Conservation (phyloP, 2,329 filamentous ascomycete genomes). For the Aspergillus alliaceus region DNA sequence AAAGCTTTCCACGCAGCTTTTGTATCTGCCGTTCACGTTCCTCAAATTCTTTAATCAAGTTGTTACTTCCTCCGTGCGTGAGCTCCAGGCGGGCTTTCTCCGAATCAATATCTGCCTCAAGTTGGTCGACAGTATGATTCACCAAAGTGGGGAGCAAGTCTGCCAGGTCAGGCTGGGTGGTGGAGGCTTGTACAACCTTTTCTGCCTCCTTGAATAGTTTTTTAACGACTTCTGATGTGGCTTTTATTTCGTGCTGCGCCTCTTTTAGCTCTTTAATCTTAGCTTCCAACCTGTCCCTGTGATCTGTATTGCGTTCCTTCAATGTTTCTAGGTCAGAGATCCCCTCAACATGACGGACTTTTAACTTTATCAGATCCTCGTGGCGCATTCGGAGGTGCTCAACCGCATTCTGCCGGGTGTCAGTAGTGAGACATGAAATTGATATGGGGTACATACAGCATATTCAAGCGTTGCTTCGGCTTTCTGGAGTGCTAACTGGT, state of each 20-base stretch:
- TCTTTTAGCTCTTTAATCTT: slow-evolving; percentile 42
- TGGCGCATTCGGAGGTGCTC: slow-evolving; percentile 62
- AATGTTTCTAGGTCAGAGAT: slow-evolving; percentile 74
- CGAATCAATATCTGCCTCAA: slow-evolving; percentile 72
- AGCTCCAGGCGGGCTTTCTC: slow-evolving; percentile 75
- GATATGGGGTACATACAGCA: slow-evolving; percentile 43
- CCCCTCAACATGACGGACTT: slow-evolving; percentile 75
- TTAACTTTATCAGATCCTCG: slow-evolving; percentile 65
- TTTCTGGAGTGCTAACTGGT: slow-evolving; percentile 57
- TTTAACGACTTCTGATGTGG: slow-evolving; percentile 17
- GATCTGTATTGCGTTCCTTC: slow-evolving; percentile 62
- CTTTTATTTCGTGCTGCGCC: slow-evolving; percentile 38
- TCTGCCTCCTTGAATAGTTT: slow-evolving; percentile 18
- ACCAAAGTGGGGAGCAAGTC: slow-evolving; percentile 48
- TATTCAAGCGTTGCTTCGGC: slow-evolving; percentile 58
- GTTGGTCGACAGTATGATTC: slow-evolving; percentile 59
- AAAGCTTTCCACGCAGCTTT: slow-evolving; percentile 60
- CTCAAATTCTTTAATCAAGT: slow-evolving; percentile 76
- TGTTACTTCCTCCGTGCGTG: slow-evolving; percentile 74
- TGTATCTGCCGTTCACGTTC: slow-evolving; percentile 69
- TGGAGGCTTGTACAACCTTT: slow-evolving; percentile 11
- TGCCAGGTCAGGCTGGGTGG: slow-evolving; percentile 24
- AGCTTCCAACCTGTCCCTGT: slow-evolving; percentile 50
- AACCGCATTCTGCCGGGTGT: slow-evolving; percentile 53
- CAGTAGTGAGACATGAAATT: slow-evolving; percentile 1